Conservation (phyloP, 192 early-diverging fungal genomes). For the Podochytrium sp. region DNA sequence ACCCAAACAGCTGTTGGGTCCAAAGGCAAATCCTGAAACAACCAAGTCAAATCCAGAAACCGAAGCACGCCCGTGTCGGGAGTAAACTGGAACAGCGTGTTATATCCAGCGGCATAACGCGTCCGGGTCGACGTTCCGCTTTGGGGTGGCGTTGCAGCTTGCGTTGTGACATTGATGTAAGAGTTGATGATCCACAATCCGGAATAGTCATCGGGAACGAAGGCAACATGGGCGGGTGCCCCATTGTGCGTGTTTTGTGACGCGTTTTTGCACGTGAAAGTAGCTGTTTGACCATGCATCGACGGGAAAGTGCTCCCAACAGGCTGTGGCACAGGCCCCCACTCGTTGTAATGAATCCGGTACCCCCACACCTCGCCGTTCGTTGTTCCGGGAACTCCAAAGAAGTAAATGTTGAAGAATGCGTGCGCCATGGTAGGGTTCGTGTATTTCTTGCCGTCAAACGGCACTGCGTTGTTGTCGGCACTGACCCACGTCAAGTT, state of each 20-base stretch:
- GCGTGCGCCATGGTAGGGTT: conserved; percentile 19
- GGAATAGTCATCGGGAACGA: conserved; percentile 22
- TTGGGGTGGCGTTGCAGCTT: background rate
- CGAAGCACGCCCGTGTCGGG: conserved; percentile 19
- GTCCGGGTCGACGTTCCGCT: conserved; percentile 1
- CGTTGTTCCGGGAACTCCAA: conserved; percentile 14
- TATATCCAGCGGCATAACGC: conserved; percentile 22
- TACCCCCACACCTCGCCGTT: conserved; percentile 23
- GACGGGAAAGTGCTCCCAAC: conserved; percentile 1
- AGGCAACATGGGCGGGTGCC: conserved; percentile 23
- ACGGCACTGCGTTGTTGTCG: conserved; percentile 5
- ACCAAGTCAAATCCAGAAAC: conserved; percentile 28
- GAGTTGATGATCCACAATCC: conserved; percentile 19
- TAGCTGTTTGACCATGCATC: conserved; percentile 26
- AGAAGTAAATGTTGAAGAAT: conserved; percentile 31
- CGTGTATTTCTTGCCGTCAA: background rate
- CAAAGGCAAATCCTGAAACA: conserved; percentile 16
- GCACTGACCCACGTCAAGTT: conserved; percentile 6
- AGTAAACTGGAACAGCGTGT: conserved; percentile 14
- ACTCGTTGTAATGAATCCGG: conserved; percentile 30
- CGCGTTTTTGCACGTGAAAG: conserved; percentile 17
- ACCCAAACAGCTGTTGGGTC: background rate
- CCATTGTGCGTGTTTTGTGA: conserved; percentile 17
- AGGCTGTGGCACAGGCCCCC: conserved; percentile 12
- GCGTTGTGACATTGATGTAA: conserved; percentile 26